Evolutionary conservation across 495 filamentous ascomycete species (phyloP), one percentile per base, ranked within the genome.

Genomic region (Aspergillus leporis): DNA sequence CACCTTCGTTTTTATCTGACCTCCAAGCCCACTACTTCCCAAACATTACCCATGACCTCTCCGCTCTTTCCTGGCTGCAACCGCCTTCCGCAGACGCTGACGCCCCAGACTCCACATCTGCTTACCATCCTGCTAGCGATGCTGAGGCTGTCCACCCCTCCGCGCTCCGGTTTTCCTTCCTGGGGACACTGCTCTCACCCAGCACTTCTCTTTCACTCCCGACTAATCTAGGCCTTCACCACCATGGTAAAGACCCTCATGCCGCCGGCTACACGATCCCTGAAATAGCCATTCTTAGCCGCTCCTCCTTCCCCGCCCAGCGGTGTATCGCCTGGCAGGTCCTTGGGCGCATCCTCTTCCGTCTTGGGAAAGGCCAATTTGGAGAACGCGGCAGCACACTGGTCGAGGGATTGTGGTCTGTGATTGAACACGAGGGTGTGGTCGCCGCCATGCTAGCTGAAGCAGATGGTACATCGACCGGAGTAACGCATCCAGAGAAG

Each of bases 11-110:
- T 78, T 87, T 97, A 51, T 71, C 80, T 22, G 85, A 89, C 58
- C 84, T 98, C 10, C 92, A 97, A 79, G 70, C 83, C 1, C 96
- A 93, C 72, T 98, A 94, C 81, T 98, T 96, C 79, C 93, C 94
- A 19, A 78, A 83, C 57, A 87, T 96, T 3, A 82, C 93, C 14
- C 80, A 90, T 48, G 91, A 97, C 73, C 92, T 93, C 0, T 85
- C 88, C 25, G 86, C 88, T 13, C 82, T 98, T 4, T 89, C 91
- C 19, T 98, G 94, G 94, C 92, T 98, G 82, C 83, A 86, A 38
- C 86, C 89, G 14, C 66, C 89, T 36, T 81, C 86, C 10, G 78
- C 83, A 58, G 86, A 89, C 62, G 57, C 66, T 47, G 74, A 83
- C 68, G 83, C 83, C 47, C 70, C 72, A 0, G 71, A 73, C 21